These are phyloP conservation scores for Saccharomyces mikatae DNA, from an alignment of 805 yeast species.

Conservation along the genomic window DNA sequence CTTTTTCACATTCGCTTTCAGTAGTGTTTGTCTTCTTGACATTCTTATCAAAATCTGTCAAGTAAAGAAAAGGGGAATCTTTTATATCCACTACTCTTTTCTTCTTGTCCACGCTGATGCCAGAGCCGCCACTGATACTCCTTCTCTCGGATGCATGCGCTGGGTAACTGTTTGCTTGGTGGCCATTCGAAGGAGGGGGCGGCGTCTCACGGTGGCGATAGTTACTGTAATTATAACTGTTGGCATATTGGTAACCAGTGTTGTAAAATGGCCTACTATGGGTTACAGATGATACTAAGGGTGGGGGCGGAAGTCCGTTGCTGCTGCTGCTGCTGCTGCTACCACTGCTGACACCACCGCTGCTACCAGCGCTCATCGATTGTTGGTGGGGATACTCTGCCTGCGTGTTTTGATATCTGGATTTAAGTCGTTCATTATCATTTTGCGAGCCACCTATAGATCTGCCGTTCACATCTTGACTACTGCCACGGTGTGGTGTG, in stretches of 20 bases:
- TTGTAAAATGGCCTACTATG: not conserved
- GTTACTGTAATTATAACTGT: not conserved
- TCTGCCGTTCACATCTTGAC: not conserved
- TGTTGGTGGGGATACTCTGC: not conserved
- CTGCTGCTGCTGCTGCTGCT: not conserved
- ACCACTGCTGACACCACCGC: not conserved
- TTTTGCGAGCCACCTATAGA: not conserved
- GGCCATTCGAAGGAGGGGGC: not conserved
- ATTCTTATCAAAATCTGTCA: conserved; percentile 15
- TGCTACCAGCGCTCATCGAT: not conserved
- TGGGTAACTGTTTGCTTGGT: not conserved
- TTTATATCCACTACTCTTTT: conserved; percentile 6
- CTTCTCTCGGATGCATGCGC: not conserved
- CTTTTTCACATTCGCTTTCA: conserved; percentile 7
- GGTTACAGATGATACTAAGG: not conserved
- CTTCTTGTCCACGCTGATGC: not conserved
- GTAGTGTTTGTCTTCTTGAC: conserved; percentile 6
- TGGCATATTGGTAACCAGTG: not conserved
- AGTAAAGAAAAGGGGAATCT: conserved; percentile 18
- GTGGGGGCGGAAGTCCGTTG: not conserved
- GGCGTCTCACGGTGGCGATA: not conserved
- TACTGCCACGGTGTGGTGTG: not conserved
- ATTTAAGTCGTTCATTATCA: not conserved
- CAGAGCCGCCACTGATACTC: not conserved
- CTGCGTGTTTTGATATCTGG: not conserved